Evolutionary conservation across 139 green algal species (phyloP).

Genomic region (Asterochloris sp.): DNA sequence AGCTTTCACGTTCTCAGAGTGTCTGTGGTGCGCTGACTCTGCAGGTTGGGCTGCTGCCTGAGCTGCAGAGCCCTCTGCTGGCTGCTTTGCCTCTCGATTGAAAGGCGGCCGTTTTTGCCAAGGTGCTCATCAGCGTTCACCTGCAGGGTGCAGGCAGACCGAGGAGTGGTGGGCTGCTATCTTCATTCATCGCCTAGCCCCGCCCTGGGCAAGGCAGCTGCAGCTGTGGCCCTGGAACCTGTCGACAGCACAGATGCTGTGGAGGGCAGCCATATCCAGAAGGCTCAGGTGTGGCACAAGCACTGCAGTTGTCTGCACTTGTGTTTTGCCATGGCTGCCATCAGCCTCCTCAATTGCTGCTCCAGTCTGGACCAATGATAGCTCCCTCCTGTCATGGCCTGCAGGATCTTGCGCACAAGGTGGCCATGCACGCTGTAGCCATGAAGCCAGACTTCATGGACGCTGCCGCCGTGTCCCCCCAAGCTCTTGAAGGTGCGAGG

Average conservation of each 20-base stretch:
- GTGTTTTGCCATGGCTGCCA: not conserved
- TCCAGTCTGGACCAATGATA: not conserved
- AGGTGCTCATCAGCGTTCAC: not conserved
- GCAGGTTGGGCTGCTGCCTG: no score
- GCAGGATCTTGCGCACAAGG: constrained; percentile 29
- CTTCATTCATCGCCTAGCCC: constrained; percentile 50
- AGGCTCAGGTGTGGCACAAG: not conserved
- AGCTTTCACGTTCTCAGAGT: no score
- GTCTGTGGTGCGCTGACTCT: no score
- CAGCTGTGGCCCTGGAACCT: constrained; percentile 34
- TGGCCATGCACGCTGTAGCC: constrained; percentile 73
- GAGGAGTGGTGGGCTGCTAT: constrained; percentile 55
- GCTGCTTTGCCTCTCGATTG: no score
- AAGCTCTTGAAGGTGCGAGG: constrained; percentile 48
- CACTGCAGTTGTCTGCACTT: not conserved
- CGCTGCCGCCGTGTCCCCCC: constrained; percentile 33
- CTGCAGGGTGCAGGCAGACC: constrained; percentile 11
- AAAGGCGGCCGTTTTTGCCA: not conserved
- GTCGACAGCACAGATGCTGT: not conserved
- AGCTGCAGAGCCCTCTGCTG: no score
- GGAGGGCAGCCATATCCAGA: not conserved
- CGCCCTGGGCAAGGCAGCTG: constrained; percentile 49
- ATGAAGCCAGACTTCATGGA: constrained; percentile 57
- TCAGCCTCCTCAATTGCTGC: not conserved
- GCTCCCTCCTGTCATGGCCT: not conserved